Conservation (phyloP, 306 rosid species). For the Malus orientalis region DNA sequence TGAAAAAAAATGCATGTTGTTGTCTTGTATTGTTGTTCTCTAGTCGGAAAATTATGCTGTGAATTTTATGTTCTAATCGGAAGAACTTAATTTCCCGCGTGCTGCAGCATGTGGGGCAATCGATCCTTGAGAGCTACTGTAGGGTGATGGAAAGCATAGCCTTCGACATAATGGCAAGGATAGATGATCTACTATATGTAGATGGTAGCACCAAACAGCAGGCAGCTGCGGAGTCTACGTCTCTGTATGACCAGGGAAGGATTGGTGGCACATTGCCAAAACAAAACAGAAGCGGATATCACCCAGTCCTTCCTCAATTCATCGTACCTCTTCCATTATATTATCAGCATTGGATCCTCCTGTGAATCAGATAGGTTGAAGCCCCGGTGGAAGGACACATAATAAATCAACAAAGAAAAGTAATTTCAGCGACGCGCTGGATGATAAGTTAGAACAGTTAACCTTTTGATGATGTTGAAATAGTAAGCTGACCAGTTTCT, state of each 20-base stretch:
- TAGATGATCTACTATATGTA: constrained; percentile 40
- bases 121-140: constrained; percentile 46
- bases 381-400: constrained; percentile 3
- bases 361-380: background rate
- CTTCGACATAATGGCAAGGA: constrained; percentile 42
- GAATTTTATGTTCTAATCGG: background rate
- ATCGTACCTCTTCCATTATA: constrained; percentile 4
- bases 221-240: constrained; percentile 18
- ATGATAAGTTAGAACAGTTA: constrained; percentile 19
- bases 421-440: background rate
- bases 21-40: background rate
- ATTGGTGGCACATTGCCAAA: constrained; percentile 8
- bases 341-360: background rate
- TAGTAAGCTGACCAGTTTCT: background rate
- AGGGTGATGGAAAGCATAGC: constrained; percentile 49
- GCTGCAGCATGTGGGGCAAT: constrained; percentile 39
- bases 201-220: constrained; percentile 36
- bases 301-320: constrained; percentile 15
- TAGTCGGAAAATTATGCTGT: background rate
- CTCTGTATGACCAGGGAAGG: constrained; percentile 15
- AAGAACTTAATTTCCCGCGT: background rate
- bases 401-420: constrained; percentile 5
- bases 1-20: background rate
- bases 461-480: constrained; percentile 1
- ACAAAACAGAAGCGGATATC: constrained; percentile 24